Percentiles rank a stretch among this genome's conserved stretches.
These are phyloP conservation scores for Trichodelitschia bisporula DNA, from an alignment of 495 filamentous ascomycete genomes.

Conservation along the genomic window DNA sequence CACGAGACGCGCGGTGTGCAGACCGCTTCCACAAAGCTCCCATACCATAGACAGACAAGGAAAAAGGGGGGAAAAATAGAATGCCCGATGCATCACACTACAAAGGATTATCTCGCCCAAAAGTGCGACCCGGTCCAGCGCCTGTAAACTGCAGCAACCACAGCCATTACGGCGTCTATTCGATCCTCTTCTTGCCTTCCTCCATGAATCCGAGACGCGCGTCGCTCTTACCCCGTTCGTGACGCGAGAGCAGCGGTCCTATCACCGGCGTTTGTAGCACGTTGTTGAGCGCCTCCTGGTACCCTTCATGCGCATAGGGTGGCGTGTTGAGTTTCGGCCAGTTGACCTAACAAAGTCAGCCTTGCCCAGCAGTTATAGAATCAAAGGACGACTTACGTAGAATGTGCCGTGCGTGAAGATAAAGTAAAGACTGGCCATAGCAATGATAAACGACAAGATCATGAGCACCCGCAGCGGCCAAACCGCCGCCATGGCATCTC, in stretches of 20 bases:
- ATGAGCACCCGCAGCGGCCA: constrained; percentile 62
- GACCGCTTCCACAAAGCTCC: no score
- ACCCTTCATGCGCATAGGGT: constrained; percentile 61
- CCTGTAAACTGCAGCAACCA: constrained; percentile 1
- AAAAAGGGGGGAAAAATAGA: no score
- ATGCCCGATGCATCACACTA: no score
- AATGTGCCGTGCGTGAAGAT: constrained; percentile 66
- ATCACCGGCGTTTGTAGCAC: constrained; percentile 53
- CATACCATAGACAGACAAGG: no score
- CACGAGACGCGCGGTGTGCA: no score
- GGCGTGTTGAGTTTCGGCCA: constrained; percentile 91
- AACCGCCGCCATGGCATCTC: constrained; percentile 36
- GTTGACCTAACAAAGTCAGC: constrained; percentile 42
- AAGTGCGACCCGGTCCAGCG: no score
- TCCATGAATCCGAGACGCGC: constrained; percentile 59
- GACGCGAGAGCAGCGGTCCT: constrained; percentile 42
- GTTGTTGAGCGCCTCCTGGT: constrained; percentile 59
- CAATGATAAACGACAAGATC: constrained; percentile 45
- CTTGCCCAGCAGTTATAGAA: neutral
- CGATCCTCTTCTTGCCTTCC: constrained; percentile 91
- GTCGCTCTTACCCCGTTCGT: constrained; percentile 56
- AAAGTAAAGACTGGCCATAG: constrained; percentile 44
- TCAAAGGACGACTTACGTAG: constrained; percentile 40
- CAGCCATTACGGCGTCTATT: constrained; percentile 20
- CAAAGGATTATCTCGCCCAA: no score